Evolutionary conservation across 192 early-diverging fungal species (phyloP).

Genomic region (Lunasporangiospora selenospora): DNA sequence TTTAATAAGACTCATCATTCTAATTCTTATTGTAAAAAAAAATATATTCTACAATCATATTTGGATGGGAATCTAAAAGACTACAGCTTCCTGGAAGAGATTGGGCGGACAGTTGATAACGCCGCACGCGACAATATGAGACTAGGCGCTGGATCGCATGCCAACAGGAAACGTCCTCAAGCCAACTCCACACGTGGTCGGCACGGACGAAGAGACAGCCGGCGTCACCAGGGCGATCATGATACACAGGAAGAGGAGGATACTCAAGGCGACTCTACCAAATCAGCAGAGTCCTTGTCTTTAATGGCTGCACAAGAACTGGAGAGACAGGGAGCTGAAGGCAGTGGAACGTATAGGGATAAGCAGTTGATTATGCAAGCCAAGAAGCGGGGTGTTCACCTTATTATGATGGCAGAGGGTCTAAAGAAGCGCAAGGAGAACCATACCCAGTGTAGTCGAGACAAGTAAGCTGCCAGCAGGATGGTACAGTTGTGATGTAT

Average conservation of each 20-base stretch:
- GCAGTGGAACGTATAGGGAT: constrained; percentile 29
- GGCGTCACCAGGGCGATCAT: too few relatives aligned
- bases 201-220: too few relatives aligned
- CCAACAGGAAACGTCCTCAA: constrained; percentile 32
- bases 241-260: constrained; percentile 9
- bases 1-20: background rate
- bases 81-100: constrained; percentile 73
- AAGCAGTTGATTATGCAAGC: constrained; percentile 50
- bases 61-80: constrained; percentile 52
- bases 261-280: background rate
- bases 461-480: constrained; percentile 59
- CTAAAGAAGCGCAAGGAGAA: constrained; percentile 64
- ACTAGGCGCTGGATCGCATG: constrained; percentile 7
- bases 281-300: constrained; percentile 6
- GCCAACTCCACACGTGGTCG: too few relatives aligned
- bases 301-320: constrained; percentile 32
- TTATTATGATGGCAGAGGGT: constrained; percentile 58
- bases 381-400: constrained; percentile 38
- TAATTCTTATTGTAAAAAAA: too few relatives aligned
- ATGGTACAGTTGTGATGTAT: too few relatives aligned
- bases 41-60: too few relatives aligned
- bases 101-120: constrained; percentile 58
- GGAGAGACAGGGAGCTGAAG: constrained; percentile 22
- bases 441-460: constrained; percentile 56
- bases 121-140: constrained; percentile 54